phyloP scores from a whole-genome alignment of 2,329 filamentous ascomycete genomes.

The Fusarium foetens region DNA sequence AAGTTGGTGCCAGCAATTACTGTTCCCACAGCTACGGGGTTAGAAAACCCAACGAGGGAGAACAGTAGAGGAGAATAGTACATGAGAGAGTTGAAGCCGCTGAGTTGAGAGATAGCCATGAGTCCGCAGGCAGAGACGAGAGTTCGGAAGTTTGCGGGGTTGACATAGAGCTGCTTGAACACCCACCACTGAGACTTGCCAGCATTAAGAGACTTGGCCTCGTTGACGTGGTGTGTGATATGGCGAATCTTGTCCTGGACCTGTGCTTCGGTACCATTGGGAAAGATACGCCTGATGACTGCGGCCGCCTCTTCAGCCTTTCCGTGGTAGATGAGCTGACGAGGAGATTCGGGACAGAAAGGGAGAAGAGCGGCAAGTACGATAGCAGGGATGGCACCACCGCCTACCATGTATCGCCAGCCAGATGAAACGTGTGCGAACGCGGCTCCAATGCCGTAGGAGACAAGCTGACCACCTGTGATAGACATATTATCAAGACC shows the following conservation, averaged over 20 bases:
- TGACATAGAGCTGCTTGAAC: conserved; percentile 57
- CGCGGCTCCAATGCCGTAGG: conserved; percentile 54
- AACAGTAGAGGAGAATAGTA: conserved; percentile 64
- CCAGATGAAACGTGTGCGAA: conserved; percentile 54
- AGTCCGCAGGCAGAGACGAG: conserved; percentile 59
- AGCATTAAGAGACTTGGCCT: conserved; percentile 52
- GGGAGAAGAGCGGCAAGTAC: conserved; percentile 55
- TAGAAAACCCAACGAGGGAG: conserved; percentile 59
- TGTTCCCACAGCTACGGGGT: conserved; percentile 58
- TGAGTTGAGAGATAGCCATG: conserved; percentile 64
- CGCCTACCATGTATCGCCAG: conserved; percentile 62
- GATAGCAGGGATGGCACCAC: conserved; percentile 59
- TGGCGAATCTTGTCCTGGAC: conserved; percentile 56
- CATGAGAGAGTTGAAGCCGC: conserved; percentile 62
- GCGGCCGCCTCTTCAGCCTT: conserved; percentile 52
- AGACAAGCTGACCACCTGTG: conserved; percentile 54
- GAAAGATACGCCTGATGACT: conserved; percentile 54
- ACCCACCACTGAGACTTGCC: conserved; percentile 55
- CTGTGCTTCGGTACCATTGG: conserved; percentile 54
- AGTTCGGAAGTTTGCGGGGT: conserved; percentile 57
- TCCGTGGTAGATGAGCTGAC: conserved; percentile 57
- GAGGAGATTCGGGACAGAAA: conserved; percentile 60
- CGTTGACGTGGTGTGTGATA: conserved; percentile 52
- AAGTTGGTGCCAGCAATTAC: conserved; percentile 59
- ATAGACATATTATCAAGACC: conserved; percentile 60